Evolutionary conservation across 2,329 filamentous ascomycete genomes (phyloP).

Genomic region (Microsporum audouinii): DNA sequence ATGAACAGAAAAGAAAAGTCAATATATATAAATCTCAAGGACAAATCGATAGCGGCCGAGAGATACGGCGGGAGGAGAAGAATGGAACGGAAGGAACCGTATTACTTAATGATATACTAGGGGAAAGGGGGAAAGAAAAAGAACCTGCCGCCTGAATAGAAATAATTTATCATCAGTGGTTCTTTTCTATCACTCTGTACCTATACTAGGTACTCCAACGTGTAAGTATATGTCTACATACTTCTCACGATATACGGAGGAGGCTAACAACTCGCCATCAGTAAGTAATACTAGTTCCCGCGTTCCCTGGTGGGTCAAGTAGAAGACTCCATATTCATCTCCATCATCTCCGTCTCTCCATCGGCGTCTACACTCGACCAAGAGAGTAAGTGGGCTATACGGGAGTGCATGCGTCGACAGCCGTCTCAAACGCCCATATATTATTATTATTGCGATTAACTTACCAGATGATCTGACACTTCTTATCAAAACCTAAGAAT

Average conservation of each 20-base stretch:
- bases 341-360: not conserved
- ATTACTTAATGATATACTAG: not conserved
- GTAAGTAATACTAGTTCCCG: not conserved
- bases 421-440: not conserved
- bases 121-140: not conserved
- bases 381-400: not conserved
- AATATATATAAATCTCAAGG: not conserved
- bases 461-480: not conserved
- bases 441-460: no score
- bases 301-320: not conserved
- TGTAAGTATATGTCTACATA: not conserved
- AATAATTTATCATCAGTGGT: not conserved
- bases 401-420: not conserved
- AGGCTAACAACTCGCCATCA: not conserved
- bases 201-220: not conserved
- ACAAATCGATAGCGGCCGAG: not conserved
- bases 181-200: not conserved
- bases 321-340: not conserved
- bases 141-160: constrained; percentile 1
- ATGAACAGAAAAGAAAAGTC: not conserved
- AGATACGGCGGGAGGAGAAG: not conserved
- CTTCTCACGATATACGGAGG: not conserved
- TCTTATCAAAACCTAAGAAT: no score
- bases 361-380: not conserved
- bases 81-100: not conserved